Evolutionary conservation across 768 basidiomycete genomes (phyloP).

Genomic region (Tulasnella sp.): DNA sequence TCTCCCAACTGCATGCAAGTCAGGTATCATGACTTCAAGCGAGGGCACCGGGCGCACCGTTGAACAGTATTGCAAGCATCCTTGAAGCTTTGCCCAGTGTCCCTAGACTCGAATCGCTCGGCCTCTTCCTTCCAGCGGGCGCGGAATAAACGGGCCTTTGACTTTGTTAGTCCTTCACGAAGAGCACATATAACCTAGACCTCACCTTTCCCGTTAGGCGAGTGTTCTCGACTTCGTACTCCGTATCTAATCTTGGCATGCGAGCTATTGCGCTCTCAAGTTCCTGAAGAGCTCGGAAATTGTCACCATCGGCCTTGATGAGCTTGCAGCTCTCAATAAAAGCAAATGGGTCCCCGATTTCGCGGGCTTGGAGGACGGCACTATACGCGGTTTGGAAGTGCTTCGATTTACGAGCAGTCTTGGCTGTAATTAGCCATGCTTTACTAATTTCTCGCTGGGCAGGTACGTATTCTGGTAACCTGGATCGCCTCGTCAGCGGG

Average conservation of each 20-base stretch:
- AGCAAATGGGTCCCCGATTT: conserved; percentile 63
- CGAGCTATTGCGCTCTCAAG: conserved; percentile 60
- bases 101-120: conserved; percentile 66
- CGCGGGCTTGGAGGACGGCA: conserved; percentile 84
- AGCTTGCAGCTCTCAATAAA: conserved; percentile 92
- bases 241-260: conserved; percentile 46
- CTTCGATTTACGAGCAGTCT: conserved; percentile 91
- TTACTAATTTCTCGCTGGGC: conserved; percentile 56
- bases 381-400: conserved; percentile 97
- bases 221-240: conserved; percentile 46
- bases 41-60: conserved; percentile 38
- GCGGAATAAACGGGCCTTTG: conserved; percentile 69
- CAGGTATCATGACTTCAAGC: conserved; percentile 33
- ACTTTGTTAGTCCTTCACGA: neutral
- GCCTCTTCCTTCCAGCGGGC: conserved; percentile 94
- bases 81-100: conserved; percentile 53
- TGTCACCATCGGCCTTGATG: conserved; percentile 70
- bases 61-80: conserved; percentile 35
- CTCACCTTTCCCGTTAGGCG: conserved; percentile 66
- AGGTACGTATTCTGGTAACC: conserved; percentile 7
- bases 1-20: conserved; percentile 62
- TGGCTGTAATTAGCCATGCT: conserved; percentile 91
- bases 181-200: neutral
- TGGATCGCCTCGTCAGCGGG: neutral
- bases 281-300: conserved; percentile 80